Conservation (phyloP, 805 yeast genomes). For the Spathaspora boniae region DNA sequence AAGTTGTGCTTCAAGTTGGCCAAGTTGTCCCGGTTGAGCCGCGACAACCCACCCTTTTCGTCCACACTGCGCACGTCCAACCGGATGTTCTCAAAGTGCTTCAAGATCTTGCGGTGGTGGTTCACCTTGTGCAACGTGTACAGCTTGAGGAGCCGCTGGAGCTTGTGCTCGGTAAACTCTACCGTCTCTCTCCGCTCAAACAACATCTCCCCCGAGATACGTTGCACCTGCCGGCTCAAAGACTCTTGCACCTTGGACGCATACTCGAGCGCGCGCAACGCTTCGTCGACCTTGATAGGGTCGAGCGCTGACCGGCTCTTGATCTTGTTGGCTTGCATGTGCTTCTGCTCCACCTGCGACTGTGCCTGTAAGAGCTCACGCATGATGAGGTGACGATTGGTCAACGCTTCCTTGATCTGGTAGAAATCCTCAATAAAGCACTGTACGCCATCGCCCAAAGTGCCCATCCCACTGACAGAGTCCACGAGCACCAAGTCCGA, state of each 20-base stretch:
- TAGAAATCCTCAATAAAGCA: slow-evolving; percentile 71
- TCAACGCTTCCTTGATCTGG: slow-evolving; percentile 85
- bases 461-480: slow-evolving; percentile 68
- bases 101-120: slow-evolving; percentile 76
- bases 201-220: slow-evolving; percentile 83
- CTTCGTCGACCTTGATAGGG: slow-evolving; percentile 88
- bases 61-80: slow-evolving; percentile 73
- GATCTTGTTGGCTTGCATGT: slow-evolving; percentile 66
- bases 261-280: slow-evolving; percentile 71
- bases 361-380: slow-evolving; percentile 82
- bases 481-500: slow-evolving; percentile 77
- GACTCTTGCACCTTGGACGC: slow-evolving; percentile 76
- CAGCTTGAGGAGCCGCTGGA: slow-evolving; percentile 52
- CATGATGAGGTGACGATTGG: slow-evolving; percentile 90
- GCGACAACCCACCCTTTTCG: slow-evolving; percentile 72
- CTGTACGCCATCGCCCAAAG: slow-evolving; percentile 71
- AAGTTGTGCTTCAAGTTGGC: slow-evolving; percentile 43
- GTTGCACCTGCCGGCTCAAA: slow-evolving; percentile 69
- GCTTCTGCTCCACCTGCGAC: slow-evolving; percentile 64
- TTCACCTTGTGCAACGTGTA: slow-evolving; percentile 73
- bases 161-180: slow-evolving; percentile 51
- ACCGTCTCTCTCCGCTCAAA: slow-evolving; percentile 65
- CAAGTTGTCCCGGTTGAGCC: slow-evolving; percentile 72
- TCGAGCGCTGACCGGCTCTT: slow-evolving; percentile 72
- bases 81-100: slow-evolving; percentile 67